Evolutionary conservation across 441 rosid genomes (phyloP).

Genomic region (Populus hybrid): DNA sequence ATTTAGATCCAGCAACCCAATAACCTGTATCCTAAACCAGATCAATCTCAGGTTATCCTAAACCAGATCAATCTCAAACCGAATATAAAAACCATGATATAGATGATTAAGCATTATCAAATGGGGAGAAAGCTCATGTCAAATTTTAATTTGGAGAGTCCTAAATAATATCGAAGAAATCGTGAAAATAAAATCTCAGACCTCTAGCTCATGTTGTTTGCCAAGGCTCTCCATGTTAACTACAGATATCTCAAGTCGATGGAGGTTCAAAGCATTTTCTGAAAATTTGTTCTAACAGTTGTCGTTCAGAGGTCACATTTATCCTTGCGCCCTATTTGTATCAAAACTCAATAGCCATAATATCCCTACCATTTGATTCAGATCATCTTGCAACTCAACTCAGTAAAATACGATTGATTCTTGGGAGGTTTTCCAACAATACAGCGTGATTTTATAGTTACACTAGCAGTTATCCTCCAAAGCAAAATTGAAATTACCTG

Average conservation of each 20-base stretch:
- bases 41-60: too few relatives aligned
- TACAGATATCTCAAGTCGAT: background rate
- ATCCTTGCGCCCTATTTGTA: background rate
- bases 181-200: too few relatives aligned
- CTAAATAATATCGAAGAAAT: too few relatives aligned
- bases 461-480: background rate
- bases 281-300: background rate
- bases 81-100: too few relatives aligned
- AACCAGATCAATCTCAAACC: too few relatives aligned
- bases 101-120: too few relatives aligned
- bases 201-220: background rate
- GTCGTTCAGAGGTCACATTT: background rate
- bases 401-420: background rate
- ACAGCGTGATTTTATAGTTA: background rate
- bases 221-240: too few relatives aligned
- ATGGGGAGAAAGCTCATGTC: too few relatives aligned
- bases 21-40: too few relatives aligned
- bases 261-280: background rate
- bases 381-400: conserved; percentile 1
- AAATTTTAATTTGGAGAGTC: too few relatives aligned
- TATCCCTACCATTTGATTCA: background rate
- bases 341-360: background rate
- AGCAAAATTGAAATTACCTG: conserved; percentile 16
- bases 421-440: background rate
- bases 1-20: too few relatives aligned